Evolutionary conservation across 1,284 basidiomycete species (phyloP).

Genomic region (Coriolopsis trogii): DNA sequence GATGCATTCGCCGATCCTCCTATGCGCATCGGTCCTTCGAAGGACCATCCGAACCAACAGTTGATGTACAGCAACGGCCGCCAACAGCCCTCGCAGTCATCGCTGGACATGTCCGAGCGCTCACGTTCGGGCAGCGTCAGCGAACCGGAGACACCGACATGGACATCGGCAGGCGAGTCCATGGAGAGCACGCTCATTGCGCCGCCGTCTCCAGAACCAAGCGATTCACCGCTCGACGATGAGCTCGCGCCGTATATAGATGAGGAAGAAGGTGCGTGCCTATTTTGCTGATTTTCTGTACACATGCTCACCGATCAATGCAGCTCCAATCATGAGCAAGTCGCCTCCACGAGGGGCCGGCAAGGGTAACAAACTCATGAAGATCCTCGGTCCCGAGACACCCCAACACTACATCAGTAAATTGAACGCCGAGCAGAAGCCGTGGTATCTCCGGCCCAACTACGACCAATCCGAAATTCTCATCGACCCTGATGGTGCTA

Average conservation of each 20-base stretch:
- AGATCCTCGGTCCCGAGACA: slow-evolving; percentile 77
- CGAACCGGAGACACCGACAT: slow-evolving; percentile 34
- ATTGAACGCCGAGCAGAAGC: slow-evolving; percentile 59
- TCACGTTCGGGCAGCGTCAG: slow-evolving; percentile 29
- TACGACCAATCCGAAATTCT: slow-evolving; percentile 82
- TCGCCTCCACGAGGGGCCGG: slow-evolving; percentile 40
- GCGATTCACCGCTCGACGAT: slow-evolving; percentile 25
- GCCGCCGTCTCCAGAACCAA: slow-evolving; percentile 18
- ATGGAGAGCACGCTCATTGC: slow-evolving; percentile 26
- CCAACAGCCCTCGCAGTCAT: slow-evolving; percentile 32
- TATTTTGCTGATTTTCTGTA: background rate
- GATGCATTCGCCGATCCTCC: slow-evolving; percentile 49
- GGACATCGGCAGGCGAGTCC: slow-evolving; percentile 27
- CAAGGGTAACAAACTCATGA: slow-evolving; percentile 63
- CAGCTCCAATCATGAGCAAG: slow-evolving; percentile 31
- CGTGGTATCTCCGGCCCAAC: slow-evolving; percentile 87
- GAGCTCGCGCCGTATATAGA: slow-evolving; percentile 35
- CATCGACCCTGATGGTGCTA: slow-evolving; percentile 81
- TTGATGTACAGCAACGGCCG: slow-evolving; percentile 29
- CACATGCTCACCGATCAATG: background rate
- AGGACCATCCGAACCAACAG: slow-evolving; percentile 19
- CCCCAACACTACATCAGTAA: slow-evolving; percentile 52
- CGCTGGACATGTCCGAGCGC: slow-evolving; percentile 29
- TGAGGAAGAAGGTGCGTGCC: slow-evolving; percentile 39
- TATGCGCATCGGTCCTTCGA: slow-evolving; percentile 23